Evolutionary conservation across 129 eudicot genomes (phyloP).

Genomic region (Deinandra increscens): DNA sequence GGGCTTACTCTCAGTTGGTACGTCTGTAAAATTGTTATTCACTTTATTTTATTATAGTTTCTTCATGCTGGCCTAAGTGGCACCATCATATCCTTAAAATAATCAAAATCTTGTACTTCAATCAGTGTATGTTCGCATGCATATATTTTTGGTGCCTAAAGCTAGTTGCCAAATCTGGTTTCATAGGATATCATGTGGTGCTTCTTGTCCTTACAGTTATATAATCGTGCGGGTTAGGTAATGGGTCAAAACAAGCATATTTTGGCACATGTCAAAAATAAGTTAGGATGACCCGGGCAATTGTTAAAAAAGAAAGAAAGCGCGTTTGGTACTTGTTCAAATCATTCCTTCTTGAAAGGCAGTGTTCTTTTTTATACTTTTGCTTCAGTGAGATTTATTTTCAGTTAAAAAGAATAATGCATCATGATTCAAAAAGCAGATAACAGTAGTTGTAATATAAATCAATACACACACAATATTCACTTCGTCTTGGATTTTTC

Average conservation of each 20-base stretch:
- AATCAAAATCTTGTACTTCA: slow-evolving; percentile 2
- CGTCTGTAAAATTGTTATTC: slow-evolving; percentile 15
- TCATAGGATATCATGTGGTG: slow-evolving; percentile 1
- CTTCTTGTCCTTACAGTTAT: not conserved
- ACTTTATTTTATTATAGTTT: not conserved
- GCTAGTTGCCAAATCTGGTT: not conserved
- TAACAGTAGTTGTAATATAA: no score
- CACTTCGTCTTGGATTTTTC: not conserved
- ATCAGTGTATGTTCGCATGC: not conserved
- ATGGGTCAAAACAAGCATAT: not conserved
- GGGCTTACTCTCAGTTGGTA: slow-evolving; percentile 53
- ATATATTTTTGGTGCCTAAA: not conserved
- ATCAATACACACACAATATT: not conserved
- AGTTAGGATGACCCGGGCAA: no score
- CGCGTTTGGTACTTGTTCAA: no score
- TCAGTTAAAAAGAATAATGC: no score
- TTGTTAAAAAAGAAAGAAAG: no score
- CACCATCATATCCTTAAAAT: not conserved
- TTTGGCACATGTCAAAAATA: not conserved
- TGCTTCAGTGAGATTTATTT: no score
- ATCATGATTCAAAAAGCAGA: no score
- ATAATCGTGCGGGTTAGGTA: not conserved
- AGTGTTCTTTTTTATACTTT: no score
- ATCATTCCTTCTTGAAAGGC: no score
- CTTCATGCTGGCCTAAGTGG: not conserved